Percentiles rank a stretch among this genome's conserved stretches.
phyloP scores from a whole-genome alignment of 257 asterid genomes.

The Plantago elongata region DNA sequence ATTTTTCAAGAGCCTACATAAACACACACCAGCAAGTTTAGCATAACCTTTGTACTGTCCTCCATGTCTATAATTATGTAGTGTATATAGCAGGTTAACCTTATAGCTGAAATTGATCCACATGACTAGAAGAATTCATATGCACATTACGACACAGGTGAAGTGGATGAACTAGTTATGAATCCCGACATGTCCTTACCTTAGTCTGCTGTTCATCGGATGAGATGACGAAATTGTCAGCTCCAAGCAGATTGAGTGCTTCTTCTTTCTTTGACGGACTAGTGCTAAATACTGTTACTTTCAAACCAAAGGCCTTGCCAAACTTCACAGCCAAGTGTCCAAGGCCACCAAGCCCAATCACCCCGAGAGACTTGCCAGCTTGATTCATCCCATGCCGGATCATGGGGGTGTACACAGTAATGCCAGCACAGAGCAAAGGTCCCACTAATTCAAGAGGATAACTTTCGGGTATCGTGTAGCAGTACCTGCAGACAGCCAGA shows the following conservation, averaged over 20 bases:
- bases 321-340: constrained; percentile 95
- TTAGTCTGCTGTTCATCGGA: constrained; percentile 67
- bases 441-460: constrained; percentile 75
- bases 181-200: constrained; percentile 28
- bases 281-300: constrained; percentile 86
- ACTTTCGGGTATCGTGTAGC: constrained; percentile 63
- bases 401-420: constrained; percentile 90
- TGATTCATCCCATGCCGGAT: constrained; percentile 74
- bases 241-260: constrained; percentile 68
- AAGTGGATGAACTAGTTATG: too few species aligned
- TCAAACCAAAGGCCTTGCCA: constrained; percentile 92
- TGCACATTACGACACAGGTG: too few species aligned
- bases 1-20: constrained; percentile 52
- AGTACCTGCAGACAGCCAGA: constrained; percentile 45
- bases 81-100: too few species aligned
- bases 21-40: constrained; percentile 12
- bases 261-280: constrained; percentile 71
- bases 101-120: too few species aligned
- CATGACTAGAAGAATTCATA: too few species aligned
- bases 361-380: constrained; percentile 84
- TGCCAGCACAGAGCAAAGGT: constrained; percentile 93
- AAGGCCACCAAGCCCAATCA: constrained; percentile 89
- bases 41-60: neutral
- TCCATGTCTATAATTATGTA: neutral
- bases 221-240: constrained; percentile 72